Evolutionary conservation across 306 rosid species (phyloP), one percentile per base, ranked within the genome.

Genomic region (Notholithocarpus densiflorus): DNA sequence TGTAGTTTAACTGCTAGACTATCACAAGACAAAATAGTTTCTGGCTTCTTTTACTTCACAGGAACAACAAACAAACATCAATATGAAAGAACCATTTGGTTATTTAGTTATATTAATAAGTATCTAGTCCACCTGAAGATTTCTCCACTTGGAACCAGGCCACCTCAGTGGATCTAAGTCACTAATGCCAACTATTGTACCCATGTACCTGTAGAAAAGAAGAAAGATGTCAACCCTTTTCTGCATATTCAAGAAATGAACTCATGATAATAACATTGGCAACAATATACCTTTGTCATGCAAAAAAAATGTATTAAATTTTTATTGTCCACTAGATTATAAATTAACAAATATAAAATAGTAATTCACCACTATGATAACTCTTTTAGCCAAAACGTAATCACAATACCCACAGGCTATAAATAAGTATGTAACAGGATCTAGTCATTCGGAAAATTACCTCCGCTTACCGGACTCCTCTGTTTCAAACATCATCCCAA

Each of bases 401-500:
- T 62, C 20, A 62, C 32, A 62, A 62, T 27, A 62, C 69, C 69
- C 27, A 34, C 20, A 29, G 70, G 43, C 19, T 64, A 64, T 15
- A 31, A 64, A 17, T 31, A 64, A 27, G 6, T 26, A 15, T 17
- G 43, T 0, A 64, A 31, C 70, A 29, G 45, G 26, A 31, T 64
- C 70, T 15, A 26, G 62, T 77, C 60, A 45, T 20, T 78, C 19
- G 64, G 64, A 56, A 84, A 75, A 77, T 79, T 90, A 96, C 99
- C 99, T 90, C 81, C 98, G 96, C 86, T 96, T 96, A 55, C 98
- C 83, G 4, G 99, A 96, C 83, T 96, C 99, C 77, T 96, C 99
- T 11, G 99, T 96, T 90, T 96, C 99, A 84, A 96, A 96, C 99
- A 96, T 93, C 99, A 96, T 96, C 68, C 99, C 99, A 70, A 93